Evolutionary conservation across 805 yeast genomes (phyloP), one percentile per base, ranked within the genome.

Genomic region (Teunomyces atbi): DNA sequence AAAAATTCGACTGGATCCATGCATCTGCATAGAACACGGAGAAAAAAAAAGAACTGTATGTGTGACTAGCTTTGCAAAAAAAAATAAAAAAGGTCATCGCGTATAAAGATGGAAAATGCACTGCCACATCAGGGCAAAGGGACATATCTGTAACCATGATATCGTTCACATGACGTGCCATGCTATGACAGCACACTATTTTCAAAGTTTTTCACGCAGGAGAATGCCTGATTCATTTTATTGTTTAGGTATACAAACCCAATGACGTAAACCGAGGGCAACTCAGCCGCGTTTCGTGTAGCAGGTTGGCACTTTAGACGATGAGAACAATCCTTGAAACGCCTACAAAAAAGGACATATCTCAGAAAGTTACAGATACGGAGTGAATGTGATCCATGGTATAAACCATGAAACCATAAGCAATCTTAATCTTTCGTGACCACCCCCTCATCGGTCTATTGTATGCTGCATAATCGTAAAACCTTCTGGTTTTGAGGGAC

Each of bases 251-350:
- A 21, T 36, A 20, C 39, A 36, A 36, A 36, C 39, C 39, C 18
- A 6, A 16, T 36, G 39, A 36, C 39, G 39, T 36, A 36, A 36
- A 36, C 39, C 39, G 39, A 36, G 39, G 39, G 39, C 11, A 36
- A 20, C 39, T 21, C 39, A 36, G 39, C 39, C 39, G 39, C 39
- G 28, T 36, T 21, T 12, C 39, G 23, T 21, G 39, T 36, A 21
- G 8, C 39, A 36, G 6, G 39, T 20, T 6, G 11, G 28, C 8
- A 36, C 15, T n/a, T 20, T 36, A 36, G 28, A 21, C 39, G 39
- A 21, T 10, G 6, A 19, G 39, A n/a, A 21, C 16, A n/a, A 13
- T 21, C 27, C 10, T 30, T 6, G 30, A 28, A 12, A 15, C 10
- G 18, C 18, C 33, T 13, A 30, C 33, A 30, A 30, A 13, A 30